Percentiles rank a stretch among this genome's conserved stretches.
Conservation (phyloP, 164 flowering plant genomes). For the Vitis vinifera region ASM3070453v1 NC_081810.1:21933501-21934000, state of each 20-base stretch:
- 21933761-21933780: too few species aligned
- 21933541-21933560: slow-evolving; percentile 96
- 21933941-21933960: too few species aligned
- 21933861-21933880: too few species aligned
- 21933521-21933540: slow-evolving; percentile 96
- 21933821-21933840: too few species aligned
- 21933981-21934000: too few species aligned
- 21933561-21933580: not conserved
- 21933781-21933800: too few species aligned
- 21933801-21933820: too few species aligned
- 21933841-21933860: too few species aligned
- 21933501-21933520: slow-evolving; percentile 99
- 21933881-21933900: too few species aligned
- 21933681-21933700: slow-evolving; percentile 95
- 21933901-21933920: too few species aligned
- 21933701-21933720: slow-evolving; percentile 99
- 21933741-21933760: not conserved
- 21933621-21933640: slow-evolving; percentile 8
- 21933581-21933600: not conserved
- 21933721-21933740: slow-evolving; percentile 7
- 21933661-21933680: slow-evolving; percentile 88
- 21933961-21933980: too few species aligned
- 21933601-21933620: not conserved
- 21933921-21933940: too few species aligned
- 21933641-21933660: slow-evolving; percentile 93